phyloP scores from a whole-genome alignment of 2,329 filamentous ascomycete genomes.

The Davidsoniella virescens region DNA sequence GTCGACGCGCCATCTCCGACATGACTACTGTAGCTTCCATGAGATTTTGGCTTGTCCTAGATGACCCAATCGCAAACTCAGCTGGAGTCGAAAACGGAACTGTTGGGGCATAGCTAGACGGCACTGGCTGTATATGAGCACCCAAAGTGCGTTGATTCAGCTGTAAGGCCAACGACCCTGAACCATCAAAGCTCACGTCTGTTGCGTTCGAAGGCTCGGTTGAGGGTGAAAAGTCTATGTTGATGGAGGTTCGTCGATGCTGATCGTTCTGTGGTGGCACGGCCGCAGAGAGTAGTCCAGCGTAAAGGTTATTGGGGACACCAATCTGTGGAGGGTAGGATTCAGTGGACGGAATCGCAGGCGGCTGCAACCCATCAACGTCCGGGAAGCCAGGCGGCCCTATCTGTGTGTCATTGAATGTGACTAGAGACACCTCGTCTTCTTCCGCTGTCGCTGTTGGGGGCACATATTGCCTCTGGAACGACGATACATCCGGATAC shows the following conservation, averaged over 20 bases:
- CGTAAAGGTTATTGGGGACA: too few relatives aligned
- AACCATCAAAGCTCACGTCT: slow-evolving; percentile 1
- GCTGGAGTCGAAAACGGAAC: neutral
- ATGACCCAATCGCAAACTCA: neutral
- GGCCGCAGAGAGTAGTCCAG: neutral
- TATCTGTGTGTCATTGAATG: slow-evolving; percentile 2
- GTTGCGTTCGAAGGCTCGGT: neutral
- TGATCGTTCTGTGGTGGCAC: neutral
- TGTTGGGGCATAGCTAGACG: slow-evolving; percentile 1
- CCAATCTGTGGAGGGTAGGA: neutral
- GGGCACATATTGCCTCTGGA: neutral
- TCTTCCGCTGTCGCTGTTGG: neutral
- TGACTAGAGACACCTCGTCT: slow-evolving; percentile 5
- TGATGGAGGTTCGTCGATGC: slow-evolving; percentile 1
- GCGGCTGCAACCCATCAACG: neutral
- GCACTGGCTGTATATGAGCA: neutral
- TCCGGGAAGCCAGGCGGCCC: neutral
- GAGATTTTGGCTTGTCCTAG: neutral
- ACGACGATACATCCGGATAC: too few relatives aligned
- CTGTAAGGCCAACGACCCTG: neutral
- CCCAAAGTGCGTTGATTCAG: neutral
- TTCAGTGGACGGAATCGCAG: slow-evolving; percentile 1
- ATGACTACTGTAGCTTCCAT: neutral
- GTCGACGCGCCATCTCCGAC: neutral
- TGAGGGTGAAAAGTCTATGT: too few relatives aligned